A percentile compares a stretch with the other conserved stretches of the same genome.
These are phyloP conservation scores for Leccinum aurantiacum DNA, from an alignment of 768 basidiomycete genomes.

Conservation along the genomic window DNA sequence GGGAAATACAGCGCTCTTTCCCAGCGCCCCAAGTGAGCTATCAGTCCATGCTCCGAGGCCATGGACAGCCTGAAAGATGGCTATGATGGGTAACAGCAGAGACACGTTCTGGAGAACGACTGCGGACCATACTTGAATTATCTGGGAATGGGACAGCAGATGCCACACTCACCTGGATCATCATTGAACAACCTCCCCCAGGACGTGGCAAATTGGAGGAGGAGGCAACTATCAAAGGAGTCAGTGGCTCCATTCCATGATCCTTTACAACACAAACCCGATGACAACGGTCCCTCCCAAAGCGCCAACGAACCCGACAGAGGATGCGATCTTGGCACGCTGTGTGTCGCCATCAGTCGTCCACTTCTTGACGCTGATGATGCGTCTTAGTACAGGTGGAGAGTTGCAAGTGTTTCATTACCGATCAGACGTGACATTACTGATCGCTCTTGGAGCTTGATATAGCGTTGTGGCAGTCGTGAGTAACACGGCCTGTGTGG, in stretches of 20 bases:
- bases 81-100: constrained; percentile 46
- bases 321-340: constrained; percentile 20
- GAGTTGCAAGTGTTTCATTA: constrained; percentile 13
- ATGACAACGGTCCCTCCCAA: constrained; percentile 15
- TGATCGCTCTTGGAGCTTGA: constrained; percentile 23
- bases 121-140: constrained; percentile 20
- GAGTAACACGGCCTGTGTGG: constrained; percentile 27
- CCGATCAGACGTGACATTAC: constrained; percentile 25
- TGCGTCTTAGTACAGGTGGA: constrained; percentile 1
- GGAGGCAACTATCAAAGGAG: constrained; percentile 34
- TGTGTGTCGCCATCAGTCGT: constrained; percentile 16
- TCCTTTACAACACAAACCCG: neutral
- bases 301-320: constrained; percentile 18
- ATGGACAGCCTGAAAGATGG: constrained; percentile 25
- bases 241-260: neutral
- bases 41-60: constrained; percentile 24
- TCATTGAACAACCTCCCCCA: constrained; percentile 65
- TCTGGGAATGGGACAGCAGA: neutral
- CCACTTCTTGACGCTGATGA: constrained; percentile 25
- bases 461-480: constrained; percentile 25
- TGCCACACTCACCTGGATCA: constrained; percentile 39
- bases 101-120: constrained; percentile 47
- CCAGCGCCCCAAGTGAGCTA: constrained; percentile 17
- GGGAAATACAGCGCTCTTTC: constrained; percentile 23
- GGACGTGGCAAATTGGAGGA: constrained; percentile 43